A percentile compares a stretch with the other conserved stretches of the same genome.
These are phyloP conservation scores for Pichia deserticola DNA, from an alignment of 805 yeast species.

Conservation along the genomic window DNA sequence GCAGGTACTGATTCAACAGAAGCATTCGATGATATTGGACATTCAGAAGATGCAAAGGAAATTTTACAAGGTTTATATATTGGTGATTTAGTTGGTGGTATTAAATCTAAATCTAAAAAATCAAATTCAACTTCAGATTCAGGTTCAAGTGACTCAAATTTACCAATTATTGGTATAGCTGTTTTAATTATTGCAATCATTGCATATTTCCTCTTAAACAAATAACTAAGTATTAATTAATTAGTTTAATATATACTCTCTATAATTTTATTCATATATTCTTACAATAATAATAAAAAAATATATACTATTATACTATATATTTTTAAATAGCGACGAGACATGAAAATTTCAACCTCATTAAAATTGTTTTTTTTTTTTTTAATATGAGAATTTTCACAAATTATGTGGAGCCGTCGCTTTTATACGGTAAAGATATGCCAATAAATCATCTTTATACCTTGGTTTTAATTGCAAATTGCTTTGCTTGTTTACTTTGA, in stretches of 20 bases:
- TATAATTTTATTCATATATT: background rate
- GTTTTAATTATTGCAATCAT: constrained; percentile 35
- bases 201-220: constrained; percentile 30
- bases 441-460: too few relatives aligned
- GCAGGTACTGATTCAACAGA: constrained; percentile 75
- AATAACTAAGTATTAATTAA: background rate
- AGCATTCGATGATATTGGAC: constrained; percentile 85
- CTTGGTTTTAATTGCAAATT: too few relatives aligned
- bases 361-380: too few relatives aligned
- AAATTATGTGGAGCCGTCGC: too few relatives aligned
- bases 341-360: too few relatives aligned
- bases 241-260: background rate
- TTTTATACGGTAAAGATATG: too few relatives aligned
- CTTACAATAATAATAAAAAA: too few relatives aligned
- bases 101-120: constrained; percentile 19
- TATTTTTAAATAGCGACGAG: too few relatives aligned
- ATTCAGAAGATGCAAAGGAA: constrained; percentile 91
- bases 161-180: constrained; percentile 29
- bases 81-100: constrained; percentile 70
- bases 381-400: too few relatives aligned
- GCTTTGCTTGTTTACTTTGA: too few relatives aligned
- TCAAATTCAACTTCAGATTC: constrained; percentile 9
- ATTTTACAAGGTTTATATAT: constrained; percentile 58
- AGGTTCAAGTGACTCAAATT: constrained; percentile 21
- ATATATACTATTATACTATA: too few relatives aligned